Evolutionary conservation across 129 eudicot species (phyloP).

Genomic region (Logfia minima): DNA sequence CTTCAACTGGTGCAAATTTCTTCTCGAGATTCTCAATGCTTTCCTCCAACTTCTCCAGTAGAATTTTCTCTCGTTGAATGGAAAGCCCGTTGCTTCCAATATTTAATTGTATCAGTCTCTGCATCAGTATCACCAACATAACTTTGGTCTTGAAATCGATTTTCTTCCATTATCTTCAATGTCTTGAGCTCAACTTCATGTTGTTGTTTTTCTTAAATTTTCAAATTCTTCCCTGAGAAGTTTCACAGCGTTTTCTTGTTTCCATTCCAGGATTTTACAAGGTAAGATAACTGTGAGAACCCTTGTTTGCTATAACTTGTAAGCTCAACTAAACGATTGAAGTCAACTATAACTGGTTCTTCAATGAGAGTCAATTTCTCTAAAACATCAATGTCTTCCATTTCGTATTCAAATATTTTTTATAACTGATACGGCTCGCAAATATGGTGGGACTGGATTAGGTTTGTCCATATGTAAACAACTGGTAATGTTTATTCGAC

Average conservation of each 20-base stretch:
- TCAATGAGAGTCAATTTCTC: constrained; percentile 50
- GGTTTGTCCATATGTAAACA: constrained; percentile 92
- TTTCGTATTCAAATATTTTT: no score
- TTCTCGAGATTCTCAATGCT: constrained; percentile 65
- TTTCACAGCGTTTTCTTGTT: constrained; percentile 68
- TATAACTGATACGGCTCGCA: constrained; percentile 72
- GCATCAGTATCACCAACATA: constrained; percentile 43
- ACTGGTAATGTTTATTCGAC: constrained; percentile 48
- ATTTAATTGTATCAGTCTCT: constrained; percentile 43
- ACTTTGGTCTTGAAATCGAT: constrained; percentile 52
- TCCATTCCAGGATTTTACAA: constrained; percentile 70
- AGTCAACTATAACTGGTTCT: constrained; percentile 56
- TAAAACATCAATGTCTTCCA: constrained; percentile 9
- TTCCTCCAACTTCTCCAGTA: constrained; percentile 57
- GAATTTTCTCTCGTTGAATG: constrained; percentile 55
- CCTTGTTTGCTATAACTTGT: constrained; percentile 66
- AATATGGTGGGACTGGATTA: constrained; percentile 91
- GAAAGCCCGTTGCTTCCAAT: constrained; percentile 72
- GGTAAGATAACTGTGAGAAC: constrained; percentile 60
- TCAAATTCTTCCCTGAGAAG: constrained; percentile 77
- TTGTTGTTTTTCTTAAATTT: constrained; percentile 59
- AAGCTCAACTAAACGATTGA: constrained; percentile 51
- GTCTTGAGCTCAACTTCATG: constrained; percentile 64
- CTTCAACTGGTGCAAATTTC: constrained; percentile 83
- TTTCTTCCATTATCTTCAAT: constrained; percentile 67